A percentile compares a stretch with the other conserved stretches of the same genome.
Evolutionary conservation across 225 moss, liverwort and hornwort genomes (phyloP).

Genomic region (Sphagnum contortum): DNA sequence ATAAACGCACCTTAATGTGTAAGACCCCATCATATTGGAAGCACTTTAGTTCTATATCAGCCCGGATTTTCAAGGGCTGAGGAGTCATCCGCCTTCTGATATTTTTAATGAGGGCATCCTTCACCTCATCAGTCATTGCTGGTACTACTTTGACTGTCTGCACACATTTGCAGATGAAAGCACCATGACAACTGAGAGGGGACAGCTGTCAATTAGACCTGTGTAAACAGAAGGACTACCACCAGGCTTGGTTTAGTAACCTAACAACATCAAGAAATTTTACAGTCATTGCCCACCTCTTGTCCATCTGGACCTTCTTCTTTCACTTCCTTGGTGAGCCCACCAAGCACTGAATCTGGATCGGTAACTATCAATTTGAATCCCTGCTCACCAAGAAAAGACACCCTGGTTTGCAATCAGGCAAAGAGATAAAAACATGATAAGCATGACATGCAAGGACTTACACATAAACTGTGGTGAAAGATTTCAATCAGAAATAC

Average conservation of each 20-base stretch:
- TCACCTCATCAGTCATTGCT: constrained; percentile 86
- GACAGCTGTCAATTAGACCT: too few relatives aligned
- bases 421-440: too few relatives aligned
- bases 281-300: constrained; percentile 1
- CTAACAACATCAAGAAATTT: too few relatives aligned
- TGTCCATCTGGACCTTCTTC: constrained; percentile 2
- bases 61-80: constrained; percentile 93
- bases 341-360: constrained; percentile 78
- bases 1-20: constrained; percentile 67
- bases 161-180: neutral
- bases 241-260: too few relatives aligned
- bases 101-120: constrained; percentile 84
- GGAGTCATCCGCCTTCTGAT: constrained; percentile 95
- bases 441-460: too few relatives aligned
- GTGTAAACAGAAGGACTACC: too few relatives aligned
- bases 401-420: neutral
- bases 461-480: too few relatives aligned
- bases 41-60: constrained; percentile 90
- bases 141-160: constrained; percentile 63
- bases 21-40: constrained; percentile 90
- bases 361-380: constrained; percentile 89
- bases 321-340: constrained; percentile 63
- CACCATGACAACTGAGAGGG: too few relatives aligned
- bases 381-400: constrained; percentile 26
- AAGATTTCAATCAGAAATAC: too few relatives aligned